Conservation (phyloP, 2,329 filamentous ascomycete genomes). For the Fusarium heterosporum region DNA sequence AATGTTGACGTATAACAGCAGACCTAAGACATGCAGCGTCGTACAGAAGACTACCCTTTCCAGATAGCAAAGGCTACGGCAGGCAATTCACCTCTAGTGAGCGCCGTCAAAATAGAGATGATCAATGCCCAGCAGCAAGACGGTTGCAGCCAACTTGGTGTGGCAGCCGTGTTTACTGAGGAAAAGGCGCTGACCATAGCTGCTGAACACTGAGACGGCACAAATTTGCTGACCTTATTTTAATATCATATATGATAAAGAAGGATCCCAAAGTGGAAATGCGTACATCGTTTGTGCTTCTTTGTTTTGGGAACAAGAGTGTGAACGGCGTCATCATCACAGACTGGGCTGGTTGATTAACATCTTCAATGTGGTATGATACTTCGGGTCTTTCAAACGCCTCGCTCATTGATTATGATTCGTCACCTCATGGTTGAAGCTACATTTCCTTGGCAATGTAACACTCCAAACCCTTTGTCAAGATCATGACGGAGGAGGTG, state of each 20-base stretch:
- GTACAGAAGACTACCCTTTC: slow-evolving; percentile 26
- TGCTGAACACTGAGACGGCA: slow-evolving; percentile 1
- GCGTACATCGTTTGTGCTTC: slow-evolving; percentile 11
- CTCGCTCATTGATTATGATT: slow-evolving; percentile 7
- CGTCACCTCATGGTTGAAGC: slow-evolving; percentile 6
- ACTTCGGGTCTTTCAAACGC: slow-evolving; percentile 10
- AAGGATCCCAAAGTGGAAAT: slow-evolving; percentile 13
- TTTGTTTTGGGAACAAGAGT: background rate
- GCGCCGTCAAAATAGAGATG: slow-evolving; percentile 4
- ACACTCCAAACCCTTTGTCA: slow-evolving; percentile 27
- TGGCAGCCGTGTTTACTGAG: slow-evolving; percentile 14
- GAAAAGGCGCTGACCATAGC: slow-evolving; percentile 8
- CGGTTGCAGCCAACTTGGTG: slow-evolving; percentile 17
- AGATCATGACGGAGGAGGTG: slow-evolving; percentile 39
- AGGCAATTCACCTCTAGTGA: slow-evolving; percentile 25
- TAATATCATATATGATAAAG: slow-evolving; percentile 29
- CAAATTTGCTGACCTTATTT: background rate
- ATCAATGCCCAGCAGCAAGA: background rate
- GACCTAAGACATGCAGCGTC: slow-evolving; percentile 23
- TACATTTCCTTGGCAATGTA: slow-evolving; percentile 21
- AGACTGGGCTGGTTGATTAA: background rate
- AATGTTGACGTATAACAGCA: background rate
- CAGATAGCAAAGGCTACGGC: slow-evolving; percentile 1
- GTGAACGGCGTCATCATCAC: background rate
- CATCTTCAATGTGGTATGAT: background rate